Evolutionary conservation across 2,329 filamentous ascomycete species (phyloP).

Genomic region (Alternaria postmessia): DNA sequence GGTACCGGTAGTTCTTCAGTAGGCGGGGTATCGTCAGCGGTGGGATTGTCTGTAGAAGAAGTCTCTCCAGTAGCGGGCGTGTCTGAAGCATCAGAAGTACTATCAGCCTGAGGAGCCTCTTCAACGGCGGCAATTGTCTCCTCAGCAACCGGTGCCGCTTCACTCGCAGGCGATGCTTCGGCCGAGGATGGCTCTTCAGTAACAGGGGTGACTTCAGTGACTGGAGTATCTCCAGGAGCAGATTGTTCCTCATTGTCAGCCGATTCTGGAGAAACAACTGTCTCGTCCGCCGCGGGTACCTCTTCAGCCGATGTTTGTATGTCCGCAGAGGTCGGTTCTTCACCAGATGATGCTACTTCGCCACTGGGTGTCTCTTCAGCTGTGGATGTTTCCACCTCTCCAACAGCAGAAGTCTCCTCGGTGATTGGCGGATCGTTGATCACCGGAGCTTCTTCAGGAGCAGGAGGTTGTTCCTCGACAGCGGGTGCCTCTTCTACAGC

Average conservation of each 20-base stretch:
- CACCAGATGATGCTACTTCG: neutral
- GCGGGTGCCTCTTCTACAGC: neutral
- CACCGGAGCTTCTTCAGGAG: neutral
- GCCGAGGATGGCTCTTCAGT: slow-evolving; percentile 2
- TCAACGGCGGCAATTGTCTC: slow-evolving; percentile 1
- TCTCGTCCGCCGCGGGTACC: neutral
- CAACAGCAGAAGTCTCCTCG: neutral
- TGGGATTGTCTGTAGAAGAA: neutral
- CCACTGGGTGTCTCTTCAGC: neutral
- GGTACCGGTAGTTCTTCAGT: neutral
- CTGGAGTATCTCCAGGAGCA: neutral
- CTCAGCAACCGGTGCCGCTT: slow-evolving; percentile 3
- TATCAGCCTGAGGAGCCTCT: slow-evolving; percentile 4
- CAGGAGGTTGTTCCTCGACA: neutral
- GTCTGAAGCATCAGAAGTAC: slow-evolving; percentile 2
- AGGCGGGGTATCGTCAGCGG: slow-evolving; percentile 3
- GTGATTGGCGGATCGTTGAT: neutral
- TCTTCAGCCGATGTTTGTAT: neutral
- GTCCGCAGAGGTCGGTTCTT: neutral
- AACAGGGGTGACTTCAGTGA: neutral
- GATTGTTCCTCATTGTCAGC: neutral
- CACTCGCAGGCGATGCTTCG: neutral
- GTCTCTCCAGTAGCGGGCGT: neutral
- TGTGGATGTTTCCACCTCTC: neutral
- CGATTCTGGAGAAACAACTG: neutral